Conservation (phyloP, 2,329 filamentous ascomycete species). For the Cordyceps cicadae region DNA sequence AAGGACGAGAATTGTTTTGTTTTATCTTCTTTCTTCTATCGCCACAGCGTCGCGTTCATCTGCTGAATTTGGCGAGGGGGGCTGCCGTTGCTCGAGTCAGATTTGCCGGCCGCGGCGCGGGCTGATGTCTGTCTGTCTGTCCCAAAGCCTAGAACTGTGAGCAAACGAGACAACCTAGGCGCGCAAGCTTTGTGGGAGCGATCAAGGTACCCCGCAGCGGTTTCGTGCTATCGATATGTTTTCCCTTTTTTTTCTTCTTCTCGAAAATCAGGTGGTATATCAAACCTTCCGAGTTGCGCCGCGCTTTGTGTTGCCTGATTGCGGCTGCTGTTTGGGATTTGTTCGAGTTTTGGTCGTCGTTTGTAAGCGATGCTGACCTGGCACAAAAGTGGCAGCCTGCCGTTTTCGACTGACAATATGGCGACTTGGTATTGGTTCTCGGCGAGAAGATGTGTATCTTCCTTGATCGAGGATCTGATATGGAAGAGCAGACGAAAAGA, state of each 20-base stretch:
- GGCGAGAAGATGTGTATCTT: neutral
- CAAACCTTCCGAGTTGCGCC: neutral
- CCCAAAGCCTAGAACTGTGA: neutral
- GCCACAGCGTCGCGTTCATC: neutral
- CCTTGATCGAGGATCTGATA: neutral
- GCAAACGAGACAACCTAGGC: neutral
- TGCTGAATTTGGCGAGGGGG: neutral
- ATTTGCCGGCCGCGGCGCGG: neutral
- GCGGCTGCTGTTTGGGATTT: neutral
- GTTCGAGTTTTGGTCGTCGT: neutral
- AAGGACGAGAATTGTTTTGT: neutral
- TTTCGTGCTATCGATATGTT: neutral
- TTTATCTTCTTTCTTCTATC: neutral
- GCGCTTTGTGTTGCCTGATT: neutral
- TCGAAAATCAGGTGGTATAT: neutral
- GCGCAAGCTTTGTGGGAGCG: neutral
- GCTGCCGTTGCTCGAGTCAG: neutral
- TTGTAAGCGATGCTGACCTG: neutral
- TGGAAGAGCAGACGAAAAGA: neutral
- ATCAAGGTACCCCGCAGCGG: neutral
- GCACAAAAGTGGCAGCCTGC: too few relatives aligned
- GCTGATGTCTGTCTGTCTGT: neutral
- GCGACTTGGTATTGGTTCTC: too few relatives aligned
- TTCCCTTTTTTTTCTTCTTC: neutral
- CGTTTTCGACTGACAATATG: too few relatives aligned